Percentiles rank a stretch among this genome's conserved stretches.
phyloP scores from a whole-genome alignment of 805 yeast genomes.

The Pichia exigua region DNA sequence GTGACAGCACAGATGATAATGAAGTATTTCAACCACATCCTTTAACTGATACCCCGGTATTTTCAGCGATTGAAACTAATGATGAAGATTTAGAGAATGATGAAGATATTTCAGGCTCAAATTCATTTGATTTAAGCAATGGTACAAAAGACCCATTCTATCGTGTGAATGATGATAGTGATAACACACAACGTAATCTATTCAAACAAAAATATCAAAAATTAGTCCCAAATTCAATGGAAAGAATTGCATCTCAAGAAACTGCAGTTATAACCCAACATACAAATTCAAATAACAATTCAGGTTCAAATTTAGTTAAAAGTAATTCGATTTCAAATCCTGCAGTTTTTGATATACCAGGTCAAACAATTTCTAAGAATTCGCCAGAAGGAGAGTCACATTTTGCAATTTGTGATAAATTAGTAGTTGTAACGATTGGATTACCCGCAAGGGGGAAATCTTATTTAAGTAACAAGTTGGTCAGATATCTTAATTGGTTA shows the following conservation, averaged over 20 bases:
- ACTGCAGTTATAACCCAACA: not conserved
- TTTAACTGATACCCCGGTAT: slow-evolving; percentile 63
- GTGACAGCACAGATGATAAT: not conserved
- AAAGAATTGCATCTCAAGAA: slow-evolving; percentile 3
- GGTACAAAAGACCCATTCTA: not conserved
- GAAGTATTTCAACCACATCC: slow-evolving; percentile 57
- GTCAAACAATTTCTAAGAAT: slow-evolving; percentile 59
- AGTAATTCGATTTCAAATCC: not conserved
- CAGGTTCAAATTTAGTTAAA: not conserved
- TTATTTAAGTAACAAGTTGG: slow-evolving; percentile 83
- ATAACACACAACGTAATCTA: not conserved
- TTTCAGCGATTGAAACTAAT: slow-evolving; percentile 20
- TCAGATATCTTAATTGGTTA: slow-evolving; percentile 87
- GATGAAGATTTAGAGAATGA: slow-evolving; percentile 18
- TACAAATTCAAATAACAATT: slow-evolving; percentile 2
- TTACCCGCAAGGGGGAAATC: slow-evolving; percentile 93
- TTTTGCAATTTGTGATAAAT: slow-evolving; percentile 48
- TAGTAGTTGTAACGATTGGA: slow-evolving; percentile 95
- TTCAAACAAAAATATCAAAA: not conserved
- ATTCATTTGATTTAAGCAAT: not conserved
- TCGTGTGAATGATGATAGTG: not conserved
- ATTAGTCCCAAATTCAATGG: slow-evolving; percentile 3
- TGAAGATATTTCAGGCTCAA: not conserved
- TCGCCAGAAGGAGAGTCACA: slow-evolving; percentile 70
- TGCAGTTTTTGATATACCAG: slow-evolving; percentile 78